Percentiles rank a stretch among this genome's conserved stretches.
Evolutionary conservation across 371 early-diverging fungal genomes (phyloP).

Genomic region (Coemansia sp.): DNA sequence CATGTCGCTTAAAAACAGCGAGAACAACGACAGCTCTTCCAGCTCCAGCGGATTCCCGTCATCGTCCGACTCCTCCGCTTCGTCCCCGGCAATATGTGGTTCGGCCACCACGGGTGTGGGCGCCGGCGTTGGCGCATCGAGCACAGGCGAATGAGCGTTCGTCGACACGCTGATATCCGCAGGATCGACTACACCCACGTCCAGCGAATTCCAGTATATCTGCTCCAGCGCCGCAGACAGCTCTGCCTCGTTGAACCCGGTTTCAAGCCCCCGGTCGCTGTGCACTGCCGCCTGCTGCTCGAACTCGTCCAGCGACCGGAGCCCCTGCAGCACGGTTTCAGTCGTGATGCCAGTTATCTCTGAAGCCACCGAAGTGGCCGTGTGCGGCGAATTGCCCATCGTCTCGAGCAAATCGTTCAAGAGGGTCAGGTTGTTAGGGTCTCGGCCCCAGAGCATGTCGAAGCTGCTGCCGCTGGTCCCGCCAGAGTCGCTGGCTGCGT

Average conservation of each 20-base stretch:
- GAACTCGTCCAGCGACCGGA: constrained; percentile 40
- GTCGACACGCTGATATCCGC: constrained; percentile 8
- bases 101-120: constrained; percentile 2
- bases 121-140: constrained; percentile 15
- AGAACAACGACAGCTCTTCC: constrained; percentile 45
- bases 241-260: constrained; percentile 26
- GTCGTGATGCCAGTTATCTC: constrained; percentile 18
- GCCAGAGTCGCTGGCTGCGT: background rate
- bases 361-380: too few relatives aligned
- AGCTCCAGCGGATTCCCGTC: constrained; percentile 34
- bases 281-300: constrained; percentile 37
- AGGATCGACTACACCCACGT: constrained; percentile 12
- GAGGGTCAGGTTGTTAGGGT: background rate
- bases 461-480: background rate
- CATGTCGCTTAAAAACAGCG: constrained; percentile 39
- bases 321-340: constrained; percentile 25
- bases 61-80: constrained; percentile 5
- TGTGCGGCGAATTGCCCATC: background rate
- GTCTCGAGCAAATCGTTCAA: background rate
- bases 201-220: constrained; percentile 39
- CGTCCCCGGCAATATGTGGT: background rate
- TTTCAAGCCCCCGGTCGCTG: background rate
- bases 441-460: background rate
- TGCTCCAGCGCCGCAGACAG: constrained; percentile 47
- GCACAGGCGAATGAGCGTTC: background rate